Percentiles rank a stretch among this genome's conserved stretches.
phyloP scores from a whole-genome alignment of 768 basidiomycete genomes.

The Auricularia sp. region DNA sequence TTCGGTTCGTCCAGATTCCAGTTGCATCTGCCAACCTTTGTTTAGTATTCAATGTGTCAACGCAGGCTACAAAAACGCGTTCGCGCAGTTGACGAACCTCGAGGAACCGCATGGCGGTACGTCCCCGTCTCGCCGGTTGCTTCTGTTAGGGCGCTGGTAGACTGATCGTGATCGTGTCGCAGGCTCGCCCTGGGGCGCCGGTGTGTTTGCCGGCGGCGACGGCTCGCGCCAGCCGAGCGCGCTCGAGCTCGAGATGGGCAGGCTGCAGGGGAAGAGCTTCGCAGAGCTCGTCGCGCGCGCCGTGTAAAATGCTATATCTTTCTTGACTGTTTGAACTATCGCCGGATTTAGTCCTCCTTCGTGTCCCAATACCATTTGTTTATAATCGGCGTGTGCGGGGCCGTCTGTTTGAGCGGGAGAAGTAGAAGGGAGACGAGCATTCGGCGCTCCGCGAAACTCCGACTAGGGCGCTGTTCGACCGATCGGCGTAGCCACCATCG shows the following conservation, averaged over 20 bases:
- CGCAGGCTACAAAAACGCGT: conserved; percentile 42
- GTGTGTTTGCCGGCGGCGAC: conserved; percentile 41
- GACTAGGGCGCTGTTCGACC: no score
- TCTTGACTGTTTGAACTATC: neutral
- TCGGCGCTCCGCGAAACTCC: no score
- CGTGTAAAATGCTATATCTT: neutral
- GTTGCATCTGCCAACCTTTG: conserved; percentile 27
- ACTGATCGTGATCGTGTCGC: neutral
- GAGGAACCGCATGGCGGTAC: conserved; percentile 6
- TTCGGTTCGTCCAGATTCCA: conserved; percentile 46
- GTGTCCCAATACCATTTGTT: no score
- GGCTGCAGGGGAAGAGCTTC: conserved; percentile 29
- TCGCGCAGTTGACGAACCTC: neutral
- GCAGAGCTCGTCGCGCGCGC: neutral
- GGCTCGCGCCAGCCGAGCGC: conserved; percentile 39
- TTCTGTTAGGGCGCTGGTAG: neutral
- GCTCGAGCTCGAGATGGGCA: conserved; percentile 44
- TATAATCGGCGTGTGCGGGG: no score
- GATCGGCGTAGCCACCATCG: no score
- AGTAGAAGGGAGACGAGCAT: no score
- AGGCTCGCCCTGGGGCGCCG: conserved; percentile 75
- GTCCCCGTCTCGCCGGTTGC: neutral
- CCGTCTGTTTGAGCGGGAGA: no score
- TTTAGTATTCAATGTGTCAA: conserved; percentile 31
- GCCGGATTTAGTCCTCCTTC: no score